Percentiles rank a stretch among this genome's conserved stretches.
Conservation (phyloP, 495 filamentous ascomycete species). For the Chaetomium tenue region DNA sequence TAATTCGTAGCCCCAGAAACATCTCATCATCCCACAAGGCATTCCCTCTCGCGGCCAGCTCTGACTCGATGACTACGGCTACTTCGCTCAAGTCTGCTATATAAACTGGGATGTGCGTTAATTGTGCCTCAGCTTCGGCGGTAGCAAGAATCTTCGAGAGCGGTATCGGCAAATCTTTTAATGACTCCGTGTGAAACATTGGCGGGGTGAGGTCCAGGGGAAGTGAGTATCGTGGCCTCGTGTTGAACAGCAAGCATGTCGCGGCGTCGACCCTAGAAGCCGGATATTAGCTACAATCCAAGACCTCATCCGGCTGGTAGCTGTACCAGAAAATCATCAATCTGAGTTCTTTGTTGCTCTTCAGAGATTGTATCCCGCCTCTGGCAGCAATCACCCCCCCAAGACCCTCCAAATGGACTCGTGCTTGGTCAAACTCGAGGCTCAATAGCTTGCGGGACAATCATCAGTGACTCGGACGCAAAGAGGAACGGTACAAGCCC, state of each 20-base stretch:
- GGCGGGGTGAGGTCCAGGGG: neutral
- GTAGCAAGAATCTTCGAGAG: neutral
- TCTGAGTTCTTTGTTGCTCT: neutral
- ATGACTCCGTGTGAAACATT: neutral
- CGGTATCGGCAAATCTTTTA: neutral
- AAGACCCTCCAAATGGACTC: neutral
- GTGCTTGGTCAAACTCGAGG: neutral
- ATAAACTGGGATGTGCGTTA: neutral
- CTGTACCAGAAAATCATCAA: neutral
- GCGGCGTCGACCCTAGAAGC: neutral
- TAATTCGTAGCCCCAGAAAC: conserved; percentile 2
- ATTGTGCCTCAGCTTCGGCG: neutral
- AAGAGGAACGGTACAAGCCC: neutral
- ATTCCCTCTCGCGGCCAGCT: neutral
- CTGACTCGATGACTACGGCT: neutral
- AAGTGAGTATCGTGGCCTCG: neutral
- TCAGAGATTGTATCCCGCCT: conserved; percentile 2
- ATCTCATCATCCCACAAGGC: conserved; percentile 3
- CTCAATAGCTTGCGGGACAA: neutral
- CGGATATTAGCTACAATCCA: neutral
- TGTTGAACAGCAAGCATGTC: conserved; percentile 4
- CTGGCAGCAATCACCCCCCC: neutral
- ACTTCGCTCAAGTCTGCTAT: neutral
- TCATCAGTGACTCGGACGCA: neutral
- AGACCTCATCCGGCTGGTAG: neutral